These are phyloP conservation scores for Marasmius sp. DNA, from an alignment of 1,284 basidiomycete species.

Conservation along the genomic window DNA sequence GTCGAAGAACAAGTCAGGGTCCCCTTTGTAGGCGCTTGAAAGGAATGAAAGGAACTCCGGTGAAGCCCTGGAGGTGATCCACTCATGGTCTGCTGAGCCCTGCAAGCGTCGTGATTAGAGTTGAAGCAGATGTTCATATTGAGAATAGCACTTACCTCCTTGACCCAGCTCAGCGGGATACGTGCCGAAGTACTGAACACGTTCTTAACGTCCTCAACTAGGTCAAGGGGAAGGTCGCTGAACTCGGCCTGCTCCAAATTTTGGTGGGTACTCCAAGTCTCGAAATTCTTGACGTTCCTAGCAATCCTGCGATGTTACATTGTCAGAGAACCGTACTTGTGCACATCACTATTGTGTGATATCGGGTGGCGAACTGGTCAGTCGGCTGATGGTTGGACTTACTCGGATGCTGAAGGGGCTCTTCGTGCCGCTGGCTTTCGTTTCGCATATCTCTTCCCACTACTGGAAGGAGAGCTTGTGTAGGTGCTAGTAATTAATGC, in stretches of 20 bases:
- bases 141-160: slow-evolving; percentile 19
- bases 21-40: slow-evolving; percentile 30
- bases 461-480: slow-evolving; percentile 10
- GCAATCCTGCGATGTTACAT: slow-evolving; percentile 32
- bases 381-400: slow-evolving; percentile 1
- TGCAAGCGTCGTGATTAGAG: slow-evolving; percentile 13
- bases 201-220: slow-evolving; percentile 28
- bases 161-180: slow-evolving; percentile 32
- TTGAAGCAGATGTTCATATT: not conserved
- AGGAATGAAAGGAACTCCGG: slow-evolving; percentile 41
- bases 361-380: not conserved
- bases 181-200: slow-evolving; percentile 31
- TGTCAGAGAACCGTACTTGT: not conserved
- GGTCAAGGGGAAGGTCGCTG: slow-evolving; percentile 34
- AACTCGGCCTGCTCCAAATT: slow-evolving; percentile 37
- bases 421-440: slow-evolving; percentile 16
- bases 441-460: slow-evolving; percentile 6
- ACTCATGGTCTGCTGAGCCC: slow-evolving; percentile 26
- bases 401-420: slow-evolving; percentile 29
- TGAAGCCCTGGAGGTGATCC: slow-evolving; percentile 25
- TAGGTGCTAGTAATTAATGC: too few species aligned
- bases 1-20: slow-evolving; percentile 42
- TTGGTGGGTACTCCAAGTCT: slow-evolving; percentile 41
- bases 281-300: slow-evolving; percentile 37
- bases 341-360: not conserved